phyloP scores from a whole-genome alignment of 345 rosid genomes.

The Nasturtium officinale region DNA sequence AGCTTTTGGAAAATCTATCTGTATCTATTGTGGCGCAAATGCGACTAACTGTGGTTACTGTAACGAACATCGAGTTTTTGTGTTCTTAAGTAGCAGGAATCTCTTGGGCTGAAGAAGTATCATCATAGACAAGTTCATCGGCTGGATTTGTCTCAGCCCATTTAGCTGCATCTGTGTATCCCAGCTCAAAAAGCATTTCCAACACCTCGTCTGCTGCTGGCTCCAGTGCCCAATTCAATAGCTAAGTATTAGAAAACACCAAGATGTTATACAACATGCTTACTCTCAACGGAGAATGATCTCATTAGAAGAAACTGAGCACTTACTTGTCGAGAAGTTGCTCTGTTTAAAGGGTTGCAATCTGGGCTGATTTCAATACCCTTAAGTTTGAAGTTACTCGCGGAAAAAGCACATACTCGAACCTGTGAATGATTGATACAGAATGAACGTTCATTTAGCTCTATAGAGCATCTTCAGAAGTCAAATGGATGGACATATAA shows the following conservation, averaged over 20 bases:
- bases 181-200: conserved; percentile 74
- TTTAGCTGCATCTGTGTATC: conserved; percentile 76
- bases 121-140: conserved; percentile 48
- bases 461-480: background rate
- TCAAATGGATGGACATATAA: conserved; percentile 10
- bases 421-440: conserved; percentile 50
- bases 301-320: background rate
- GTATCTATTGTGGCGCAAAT: too few species aligned
- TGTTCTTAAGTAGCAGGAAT: conserved; percentile 13
- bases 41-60: conserved; percentile 16
- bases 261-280: background rate
- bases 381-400: conserved; percentile 56
- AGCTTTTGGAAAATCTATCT: conserved; percentile 5
- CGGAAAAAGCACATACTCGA: conserved; percentile 88
- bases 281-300: conserved; percentile 11
- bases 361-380: conserved; percentile 92
- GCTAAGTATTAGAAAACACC: conserved; percentile 43
- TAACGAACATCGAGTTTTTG: background rate
- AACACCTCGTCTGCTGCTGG: conserved; percentile 81
- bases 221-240: conserved; percentile 91
- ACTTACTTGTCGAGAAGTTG: conserved; percentile 69
- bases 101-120: conserved; percentile 28
- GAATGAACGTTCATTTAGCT: background rate
- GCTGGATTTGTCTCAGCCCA: conserved; percentile 78
- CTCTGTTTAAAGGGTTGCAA: conserved; percentile 78